These are phyloP conservation scores for Arxiozyma slooffiae DNA, from an alignment of 1,139 yeast genomes.

Conservation along the genomic window DNA sequence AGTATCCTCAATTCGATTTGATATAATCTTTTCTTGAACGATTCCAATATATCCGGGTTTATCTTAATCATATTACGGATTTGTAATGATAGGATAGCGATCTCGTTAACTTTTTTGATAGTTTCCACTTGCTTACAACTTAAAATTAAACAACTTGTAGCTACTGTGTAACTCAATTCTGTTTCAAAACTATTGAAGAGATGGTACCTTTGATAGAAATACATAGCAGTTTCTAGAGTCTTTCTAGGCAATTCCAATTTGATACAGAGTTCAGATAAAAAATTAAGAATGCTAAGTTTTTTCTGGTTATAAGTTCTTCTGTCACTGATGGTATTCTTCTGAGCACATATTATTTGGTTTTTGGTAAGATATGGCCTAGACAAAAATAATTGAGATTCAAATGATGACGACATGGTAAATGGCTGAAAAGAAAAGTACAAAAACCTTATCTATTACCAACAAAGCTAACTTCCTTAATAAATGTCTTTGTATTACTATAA, in stretches of 20 bases:
- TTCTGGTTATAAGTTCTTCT: constrained; percentile 40
- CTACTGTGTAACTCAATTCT: constrained; percentile 41
- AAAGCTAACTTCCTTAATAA: not conserved
- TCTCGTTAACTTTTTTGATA: constrained; percentile 63
- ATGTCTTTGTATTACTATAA: too few relatives aligned
- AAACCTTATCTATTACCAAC: not conserved
- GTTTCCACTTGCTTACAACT: constrained; percentile 86
- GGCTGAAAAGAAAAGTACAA: not conserved
- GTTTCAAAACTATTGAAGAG: constrained; percentile 51
- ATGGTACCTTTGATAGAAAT: constrained; percentile 62
- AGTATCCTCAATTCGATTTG: constrained; percentile 59
- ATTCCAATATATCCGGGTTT: constrained; percentile 33
- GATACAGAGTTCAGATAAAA: constrained; percentile 44
- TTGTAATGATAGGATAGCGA: constrained; percentile 28
- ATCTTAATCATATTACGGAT: constrained; percentile 26
- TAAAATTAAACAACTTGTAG: constrained; percentile 63
- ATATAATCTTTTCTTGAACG: constrained; percentile 45
- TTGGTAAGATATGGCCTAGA: constrained; percentile 58
- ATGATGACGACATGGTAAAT: constrained; percentile 1
- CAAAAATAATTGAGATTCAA: constrained; percentile 30
- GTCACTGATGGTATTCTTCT: constrained; percentile 45
- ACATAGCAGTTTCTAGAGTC: constrained; percentile 58
- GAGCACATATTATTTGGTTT: constrained; percentile 46
- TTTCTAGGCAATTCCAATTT: constrained; percentile 55
- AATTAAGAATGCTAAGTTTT: constrained; percentile 46